Conservation (phyloP, 2,329 filamentous ascomycete species). For the Diplocarpon mali region DNA sequence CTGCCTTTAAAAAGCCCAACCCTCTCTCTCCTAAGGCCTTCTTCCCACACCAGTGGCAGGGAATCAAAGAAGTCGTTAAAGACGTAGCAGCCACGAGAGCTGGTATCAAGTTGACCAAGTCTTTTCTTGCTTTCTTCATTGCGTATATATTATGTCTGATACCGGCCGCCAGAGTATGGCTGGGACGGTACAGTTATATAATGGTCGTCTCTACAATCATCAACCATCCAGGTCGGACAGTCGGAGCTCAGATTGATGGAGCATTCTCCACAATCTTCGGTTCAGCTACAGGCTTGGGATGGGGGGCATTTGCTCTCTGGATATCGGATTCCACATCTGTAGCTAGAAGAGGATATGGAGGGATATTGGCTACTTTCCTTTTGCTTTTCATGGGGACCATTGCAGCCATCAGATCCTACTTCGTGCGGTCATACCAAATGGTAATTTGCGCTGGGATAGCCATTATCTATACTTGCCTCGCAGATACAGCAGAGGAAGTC, state of each 20-base stretch:
- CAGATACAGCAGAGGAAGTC: constrained; percentile 35
- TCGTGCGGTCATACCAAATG: constrained; percentile 44
- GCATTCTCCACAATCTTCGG: constrained; percentile 41
- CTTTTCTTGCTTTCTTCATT: constrained; percentile 45
- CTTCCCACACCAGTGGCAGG: constrained; percentile 37
- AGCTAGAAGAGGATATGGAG: constrained; percentile 39
- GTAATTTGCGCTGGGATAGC: constrained; percentile 45
- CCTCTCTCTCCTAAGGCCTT: constrained; percentile 38
- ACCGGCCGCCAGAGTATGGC: constrained; percentile 35
- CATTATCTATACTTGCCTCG: constrained; percentile 41
- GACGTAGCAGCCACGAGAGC: constrained; percentile 37
- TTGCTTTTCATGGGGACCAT: constrained; percentile 40
- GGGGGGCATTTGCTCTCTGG: constrained; percentile 43
- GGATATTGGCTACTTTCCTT: constrained; percentile 43
- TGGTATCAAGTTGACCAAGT: constrained; percentile 41
- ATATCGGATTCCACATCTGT: constrained; percentile 39
- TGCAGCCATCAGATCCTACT: constrained; percentile 43
- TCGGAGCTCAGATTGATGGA: constrained; percentile 48
- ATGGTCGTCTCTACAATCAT: constrained; percentile 45
- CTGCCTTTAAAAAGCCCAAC: constrained; percentile 34
- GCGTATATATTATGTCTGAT: constrained; percentile 45
- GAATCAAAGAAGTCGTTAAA: constrained; percentile 31
- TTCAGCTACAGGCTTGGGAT: constrained; percentile 41
- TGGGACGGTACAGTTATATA: constrained; percentile 44
- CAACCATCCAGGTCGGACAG: constrained; percentile 44